Evolutionary conservation across 352 stramenopile genomes (phyloP).

Genomic region (Pythium rhizo-oryzae): DNA sequence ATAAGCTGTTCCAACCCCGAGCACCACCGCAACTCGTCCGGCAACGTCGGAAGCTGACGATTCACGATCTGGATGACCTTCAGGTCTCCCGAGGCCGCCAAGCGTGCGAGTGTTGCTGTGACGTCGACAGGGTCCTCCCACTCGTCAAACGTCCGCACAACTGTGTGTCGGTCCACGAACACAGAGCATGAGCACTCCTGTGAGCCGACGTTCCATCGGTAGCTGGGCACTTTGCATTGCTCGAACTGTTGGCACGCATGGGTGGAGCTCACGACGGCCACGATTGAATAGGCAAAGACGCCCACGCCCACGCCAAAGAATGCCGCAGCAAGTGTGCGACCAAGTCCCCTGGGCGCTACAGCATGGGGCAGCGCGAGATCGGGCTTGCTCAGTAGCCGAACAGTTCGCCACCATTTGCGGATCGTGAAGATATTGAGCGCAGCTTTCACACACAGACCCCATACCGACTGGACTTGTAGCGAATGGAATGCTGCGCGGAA

Average conservation of each 20-base stretch:
- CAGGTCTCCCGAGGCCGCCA: constrained; percentile 24
- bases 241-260: constrained; percentile 3
- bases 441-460: constrained; percentile 34
- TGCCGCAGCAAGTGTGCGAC: constrained; percentile 20
- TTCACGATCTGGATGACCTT: constrained; percentile 37
- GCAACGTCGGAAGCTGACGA: constrained; percentile 17
- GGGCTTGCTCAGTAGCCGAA: constrained; percentile 1
- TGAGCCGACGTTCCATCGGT: constrained; percentile 28
- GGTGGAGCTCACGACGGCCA: constrained; percentile 7
- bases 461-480: constrained; percentile 38
- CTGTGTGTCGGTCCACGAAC: constrained; percentile 17
- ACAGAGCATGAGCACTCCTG: constrained; percentile 28
- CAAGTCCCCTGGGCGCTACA: too few relatives aligned
- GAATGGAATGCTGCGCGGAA: constrained; percentile 52
- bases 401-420: constrained; percentile 48
- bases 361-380: too few relatives aligned
- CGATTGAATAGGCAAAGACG: constrained; percentile 26
- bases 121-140: constrained; percentile 13
- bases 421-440: constrained; percentile 42
- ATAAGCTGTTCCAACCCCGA: constrained; percentile 19
- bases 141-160: not conserved
- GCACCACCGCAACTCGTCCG: constrained; percentile 22
- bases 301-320: constrained; percentile 10
- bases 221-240: constrained; percentile 28
- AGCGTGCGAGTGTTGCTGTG: constrained; percentile 6